These are phyloP conservation scores for Pythium rhizo-oryzae DNA, from an alignment of 352 stramenopile species.

Conservation along the genomic window DNA sequence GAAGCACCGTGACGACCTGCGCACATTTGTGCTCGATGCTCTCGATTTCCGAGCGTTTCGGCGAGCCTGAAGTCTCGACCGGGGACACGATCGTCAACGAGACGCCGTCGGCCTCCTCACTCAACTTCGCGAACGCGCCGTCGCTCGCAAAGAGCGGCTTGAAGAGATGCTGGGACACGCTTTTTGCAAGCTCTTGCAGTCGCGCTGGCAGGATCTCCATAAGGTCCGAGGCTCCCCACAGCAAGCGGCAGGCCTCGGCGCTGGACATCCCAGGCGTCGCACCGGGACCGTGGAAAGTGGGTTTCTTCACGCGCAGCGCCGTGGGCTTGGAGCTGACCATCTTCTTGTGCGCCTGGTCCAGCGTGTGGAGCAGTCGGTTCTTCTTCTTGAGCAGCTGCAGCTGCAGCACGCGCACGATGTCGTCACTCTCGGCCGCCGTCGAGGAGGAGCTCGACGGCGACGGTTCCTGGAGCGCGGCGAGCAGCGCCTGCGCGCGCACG, in stretches of 20 bases:
- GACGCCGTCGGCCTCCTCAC: conserved; percentile 27
- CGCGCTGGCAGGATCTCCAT: conserved; percentile 44
- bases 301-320: conserved; percentile 33
- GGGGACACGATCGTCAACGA: conserved; percentile 29
- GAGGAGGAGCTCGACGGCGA: background rate
- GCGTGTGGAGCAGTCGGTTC: conserved; percentile 47
- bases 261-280: background rate
- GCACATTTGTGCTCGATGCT: conserved; percentile 25
- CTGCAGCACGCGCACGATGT: conserved; percentile 46
- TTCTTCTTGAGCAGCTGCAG: conserved; percentile 59
- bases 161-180: conserved; percentile 47
- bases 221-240: conserved; percentile 64
- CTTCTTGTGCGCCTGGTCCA: conserved; percentile 50
- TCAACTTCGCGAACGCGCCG: conserved; percentile 28
- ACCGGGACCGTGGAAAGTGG: background rate
- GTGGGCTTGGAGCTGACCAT: conserved; percentile 47
- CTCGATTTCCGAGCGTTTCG: conserved; percentile 17
- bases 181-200: conserved; percentile 62
- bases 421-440: conserved; percentile 12
- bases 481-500: conserved; percentile 39
- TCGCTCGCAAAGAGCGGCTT: conserved; percentile 48
- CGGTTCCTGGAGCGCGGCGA: conserved; percentile 35
- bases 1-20: conserved; percentile 51
- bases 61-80: background rate
- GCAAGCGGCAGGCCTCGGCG: conserved; percentile 25